Conservation (phyloP, 2,329 filamentous ascomycete genomes). For the Emericellopsis atlantica region DNA sequence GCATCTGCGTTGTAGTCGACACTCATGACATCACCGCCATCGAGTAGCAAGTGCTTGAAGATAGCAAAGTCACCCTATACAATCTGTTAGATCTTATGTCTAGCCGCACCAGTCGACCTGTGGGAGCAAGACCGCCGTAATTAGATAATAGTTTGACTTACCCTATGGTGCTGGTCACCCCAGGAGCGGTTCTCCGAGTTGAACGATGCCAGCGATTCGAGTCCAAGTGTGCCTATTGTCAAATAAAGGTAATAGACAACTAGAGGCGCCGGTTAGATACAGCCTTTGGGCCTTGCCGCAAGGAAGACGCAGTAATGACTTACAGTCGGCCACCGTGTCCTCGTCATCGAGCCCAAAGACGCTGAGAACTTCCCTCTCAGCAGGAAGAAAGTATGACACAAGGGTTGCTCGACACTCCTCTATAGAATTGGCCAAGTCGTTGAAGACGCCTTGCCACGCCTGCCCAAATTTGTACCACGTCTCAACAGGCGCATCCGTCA, state of each 20-base stretch:
- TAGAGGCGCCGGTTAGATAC: constrained; percentile 14
- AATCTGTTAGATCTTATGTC: not conserved
- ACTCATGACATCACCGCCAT: constrained; percentile 35
- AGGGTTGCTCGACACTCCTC: constrained; percentile 40
- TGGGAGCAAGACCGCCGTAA: not conserved
- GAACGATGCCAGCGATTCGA: not conserved
- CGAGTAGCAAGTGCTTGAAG: constrained; percentile 41
- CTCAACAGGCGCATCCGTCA: constrained; percentile 38
- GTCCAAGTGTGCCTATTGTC: not conserved
- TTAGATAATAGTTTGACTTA: constrained; percentile 7
- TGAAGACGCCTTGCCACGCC: constrained; percentile 51
- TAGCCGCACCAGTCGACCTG: not conserved
- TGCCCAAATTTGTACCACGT: constrained; percentile 50
- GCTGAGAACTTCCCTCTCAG: constrained; percentile 25
- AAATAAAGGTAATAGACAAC: not conserved
- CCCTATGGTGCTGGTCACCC: constrained; percentile 27
- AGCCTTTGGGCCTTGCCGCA: constrained; percentile 18
- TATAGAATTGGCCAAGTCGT: constrained; percentile 42
- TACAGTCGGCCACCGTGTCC: constrained; percentile 13
- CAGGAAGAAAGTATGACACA: constrained; percentile 28
- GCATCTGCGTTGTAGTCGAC: constrained; percentile 31
- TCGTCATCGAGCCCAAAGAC: constrained; percentile 23
- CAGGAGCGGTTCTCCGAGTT: constrained; percentile 9
- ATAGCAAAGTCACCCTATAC: constrained; percentile 50
- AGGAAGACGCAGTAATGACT: constrained; percentile 13